Evolutionary conservation across 2,329 filamentous ascomycete genomes (phyloP).

Genomic region (Hypoxylon sp.): DNA sequence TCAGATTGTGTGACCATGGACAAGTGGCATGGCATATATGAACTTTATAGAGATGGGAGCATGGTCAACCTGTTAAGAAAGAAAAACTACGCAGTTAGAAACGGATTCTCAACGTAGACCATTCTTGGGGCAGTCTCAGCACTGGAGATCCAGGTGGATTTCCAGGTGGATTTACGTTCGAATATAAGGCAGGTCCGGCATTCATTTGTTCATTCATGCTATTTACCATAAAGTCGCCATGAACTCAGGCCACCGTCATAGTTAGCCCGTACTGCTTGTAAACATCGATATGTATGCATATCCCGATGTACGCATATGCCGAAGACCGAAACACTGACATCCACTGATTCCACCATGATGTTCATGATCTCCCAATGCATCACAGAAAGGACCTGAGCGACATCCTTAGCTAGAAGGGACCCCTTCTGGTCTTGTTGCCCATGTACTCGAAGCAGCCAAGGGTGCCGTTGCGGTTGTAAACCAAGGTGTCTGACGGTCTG

Average conservation of each 20-base stretch:
- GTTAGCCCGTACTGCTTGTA: neutral
- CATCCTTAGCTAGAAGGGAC: constrained; percentile 40
- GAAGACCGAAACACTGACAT: neutral
- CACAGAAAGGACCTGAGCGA: neutral
- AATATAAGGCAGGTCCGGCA: too few relatives aligned
- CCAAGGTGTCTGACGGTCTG: constrained; percentile 52
- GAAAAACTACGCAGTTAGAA: too few relatives aligned
- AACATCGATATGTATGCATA: neutral
- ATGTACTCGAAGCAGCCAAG: constrained; percentile 54
- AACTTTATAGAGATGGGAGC: neutral
- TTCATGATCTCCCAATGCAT: neutral
- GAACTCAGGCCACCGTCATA: neutral
- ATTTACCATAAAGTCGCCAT: neutral
- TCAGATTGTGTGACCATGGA: neutral
- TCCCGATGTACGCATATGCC: too few relatives aligned
- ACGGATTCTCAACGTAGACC: too few relatives aligned
- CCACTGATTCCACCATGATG: neutral
- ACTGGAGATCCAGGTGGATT: neutral
- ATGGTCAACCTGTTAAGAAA: neutral
- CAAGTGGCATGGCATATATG: too few relatives aligned
- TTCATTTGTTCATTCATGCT: neutral
- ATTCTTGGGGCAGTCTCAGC: too few relatives aligned
- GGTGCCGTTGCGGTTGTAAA: constrained; percentile 54
- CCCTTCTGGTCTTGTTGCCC: constrained; percentile 53
- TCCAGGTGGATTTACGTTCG: too few relatives aligned